A percentile compares a stretch with the other conserved stretches of the same genome.
phyloP scores from a whole-genome alignment of 495 filamentous ascomycete genomes.

The Rhypophila decipiens region DNA sequence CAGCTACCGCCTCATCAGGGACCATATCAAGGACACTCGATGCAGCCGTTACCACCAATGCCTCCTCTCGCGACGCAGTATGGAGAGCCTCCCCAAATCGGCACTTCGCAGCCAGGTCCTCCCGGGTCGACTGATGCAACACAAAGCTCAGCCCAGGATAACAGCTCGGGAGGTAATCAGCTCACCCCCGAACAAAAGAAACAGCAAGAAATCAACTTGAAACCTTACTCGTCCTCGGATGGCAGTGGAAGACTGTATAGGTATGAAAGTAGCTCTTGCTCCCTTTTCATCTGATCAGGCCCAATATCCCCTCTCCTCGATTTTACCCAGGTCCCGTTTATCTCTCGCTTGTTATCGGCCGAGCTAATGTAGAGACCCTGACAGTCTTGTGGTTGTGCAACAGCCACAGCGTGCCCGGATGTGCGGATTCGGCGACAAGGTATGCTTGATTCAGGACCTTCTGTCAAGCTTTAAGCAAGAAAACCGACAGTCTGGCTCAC shows the following conservation, averaged over 20 bases:
- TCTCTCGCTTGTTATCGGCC: not conserved
- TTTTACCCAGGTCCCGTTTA: not conserved
- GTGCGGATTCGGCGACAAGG: slow-evolving; percentile 99
- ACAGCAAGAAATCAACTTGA: slow-evolving; percentile 21
- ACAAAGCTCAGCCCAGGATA: slow-evolving; percentile 10
- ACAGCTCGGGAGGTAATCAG: slow-evolving; percentile 13
- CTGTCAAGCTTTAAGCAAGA: not conserved
- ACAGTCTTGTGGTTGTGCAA: slow-evolving; percentile 77
- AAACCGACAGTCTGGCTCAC: slow-evolving; percentile 8
- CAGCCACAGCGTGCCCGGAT: slow-evolving; percentile 92
- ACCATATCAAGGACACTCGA: slow-evolving; percentile 12
- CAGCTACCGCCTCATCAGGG: slow-evolving; percentile 7
- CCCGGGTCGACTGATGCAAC: slow-evolving; percentile 11
- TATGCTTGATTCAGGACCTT: slow-evolving; percentile 36
- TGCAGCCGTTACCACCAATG: slow-evolving; percentile 25
- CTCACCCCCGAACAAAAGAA: slow-evolving; percentile 23
- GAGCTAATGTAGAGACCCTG: slow-evolving; percentile 13
- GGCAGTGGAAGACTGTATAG: slow-evolving; percentile 20
- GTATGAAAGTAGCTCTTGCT: slow-evolving; percentile 13
- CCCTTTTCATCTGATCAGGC: not conserved
- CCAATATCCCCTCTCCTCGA: no score
- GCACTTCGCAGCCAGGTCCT: slow-evolving; percentile 14
- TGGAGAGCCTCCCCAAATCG: slow-evolving; percentile 17
- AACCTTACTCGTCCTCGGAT: slow-evolving; percentile 23
- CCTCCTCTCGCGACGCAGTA: slow-evolving; percentile 18